These are phyloP conservation scores for Tephrocybe sp. DNA, from an alignment of 768 basidiomycete genomes.

Conservation along the genomic window DNA sequence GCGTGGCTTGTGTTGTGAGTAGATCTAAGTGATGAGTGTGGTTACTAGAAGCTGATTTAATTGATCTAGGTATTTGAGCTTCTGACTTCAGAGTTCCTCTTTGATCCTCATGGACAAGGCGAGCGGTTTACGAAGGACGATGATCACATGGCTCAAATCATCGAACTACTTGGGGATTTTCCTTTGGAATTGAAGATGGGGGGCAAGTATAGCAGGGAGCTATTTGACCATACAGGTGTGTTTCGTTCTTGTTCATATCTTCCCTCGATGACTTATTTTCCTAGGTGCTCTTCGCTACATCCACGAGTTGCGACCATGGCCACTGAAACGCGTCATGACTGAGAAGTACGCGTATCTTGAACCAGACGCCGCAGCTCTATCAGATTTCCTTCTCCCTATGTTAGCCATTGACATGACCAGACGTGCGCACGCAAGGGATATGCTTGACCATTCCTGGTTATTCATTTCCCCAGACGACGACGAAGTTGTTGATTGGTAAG, in stretches of 20 bases:
- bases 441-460: constrained; percentile 79
- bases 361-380: constrained; percentile 56
- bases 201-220: constrained; percentile 80
- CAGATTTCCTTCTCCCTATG: constrained; percentile 76
- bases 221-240: constrained; percentile 75
- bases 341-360: constrained; percentile 84
- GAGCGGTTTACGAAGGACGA: constrained; percentile 89
- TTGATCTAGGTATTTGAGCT: constrained; percentile 75
- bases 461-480: constrained; percentile 39
- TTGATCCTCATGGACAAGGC: constrained; percentile 84
- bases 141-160: constrained; percentile 94
- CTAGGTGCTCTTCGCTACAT: constrained; percentile 73
- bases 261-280: neutral
- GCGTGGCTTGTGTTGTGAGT: constrained; percentile 81
- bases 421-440: constrained; percentile 69
- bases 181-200: constrained; percentile 73
- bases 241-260: constrained; percentile 8
- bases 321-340: constrained; percentile 78
- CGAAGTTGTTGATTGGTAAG: constrained; percentile 43
- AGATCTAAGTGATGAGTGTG: neutral
- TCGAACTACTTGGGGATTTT: constrained; percentile 86
- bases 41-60: neutral
- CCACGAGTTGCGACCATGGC: constrained; percentile 75
- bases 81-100: constrained; percentile 88
- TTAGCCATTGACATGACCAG: constrained; percentile 66